Conservation (phyloP, 257 asterid species). For the Capsicum baccatum region DNA sequence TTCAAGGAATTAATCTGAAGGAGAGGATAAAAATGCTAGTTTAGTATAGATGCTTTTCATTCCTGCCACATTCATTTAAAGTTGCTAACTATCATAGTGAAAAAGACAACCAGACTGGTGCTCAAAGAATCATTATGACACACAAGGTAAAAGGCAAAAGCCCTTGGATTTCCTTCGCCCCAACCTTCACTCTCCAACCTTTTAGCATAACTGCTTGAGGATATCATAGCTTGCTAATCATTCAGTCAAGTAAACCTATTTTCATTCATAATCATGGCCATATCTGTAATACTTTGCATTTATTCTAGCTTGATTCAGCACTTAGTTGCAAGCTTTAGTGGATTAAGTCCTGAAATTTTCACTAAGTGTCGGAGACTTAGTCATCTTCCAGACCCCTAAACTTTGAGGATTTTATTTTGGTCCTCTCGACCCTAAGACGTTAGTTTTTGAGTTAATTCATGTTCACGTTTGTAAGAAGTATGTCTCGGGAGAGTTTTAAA, state of each 20-base stretch:
- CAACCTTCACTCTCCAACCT: slow-evolving; percentile 18
- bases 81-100: neutral
- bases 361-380: no score
- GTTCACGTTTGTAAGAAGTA: no score
- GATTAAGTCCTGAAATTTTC: no score
- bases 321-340: no score
- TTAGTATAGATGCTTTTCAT: neutral
- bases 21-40: neutral
- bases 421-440: no score
- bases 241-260: neutral
- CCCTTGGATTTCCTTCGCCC: neutral
- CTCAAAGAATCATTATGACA: slow-evolving; percentile 15
- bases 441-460: no score
- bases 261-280: no score
- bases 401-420: no score
- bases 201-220: slow-evolving; percentile 9
- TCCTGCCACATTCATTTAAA: neutral
- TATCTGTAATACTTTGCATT: no score
- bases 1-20: neutral
- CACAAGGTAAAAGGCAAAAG: neutral
- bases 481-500: no score
- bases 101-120: neutral
- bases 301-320: no score
- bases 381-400: no score
- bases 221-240: slow-evolving; percentile 13